Evolutionary conservation across 345 rosid species (phyloP), one percentile per base, ranked within the genome.

Genomic region (Moricandia moricandioides): DNA sequence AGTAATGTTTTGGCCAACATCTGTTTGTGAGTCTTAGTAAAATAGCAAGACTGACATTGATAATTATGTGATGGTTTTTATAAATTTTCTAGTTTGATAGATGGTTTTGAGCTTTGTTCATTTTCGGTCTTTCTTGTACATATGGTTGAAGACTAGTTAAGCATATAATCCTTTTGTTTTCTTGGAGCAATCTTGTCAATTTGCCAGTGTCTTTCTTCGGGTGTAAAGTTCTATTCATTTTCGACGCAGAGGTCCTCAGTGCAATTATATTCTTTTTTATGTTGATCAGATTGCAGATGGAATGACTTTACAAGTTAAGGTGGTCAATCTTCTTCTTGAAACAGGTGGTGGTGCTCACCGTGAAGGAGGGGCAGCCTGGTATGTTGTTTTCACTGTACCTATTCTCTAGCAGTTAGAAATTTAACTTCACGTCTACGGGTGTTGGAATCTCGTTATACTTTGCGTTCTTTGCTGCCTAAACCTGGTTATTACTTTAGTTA

Each of bases 211-310:
- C 27, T 43, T 69, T 51, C 37, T 27, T 45, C 0, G 4, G 35
- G 55, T 45, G 18, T 58, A 65, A 61, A 29, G n/a, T 45, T 71
- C 21, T 65, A 7, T 33, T 65, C 24, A 65, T 65, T 43, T 77
- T 61, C 18, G 9, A 33, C 30, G 2, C 18, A 33, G 18, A 57
- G 55, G 62, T 27, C 30, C 17, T 45, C 8, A 1, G 56, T 49
- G 56, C 26, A 27, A 35, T 33, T 55, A 59, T 71, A 49, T 49
- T 0, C 27, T 71, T 47, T 21, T 16, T 37, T 60, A 30, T 72
- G 21, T 45, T 74, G 71, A 62, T 83, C 89, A 95, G 99, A 89
- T 95, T 83, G 98, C 99, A 79, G 99, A 95, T 86, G 99, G 99
- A 78, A 95, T 95, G 99, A 90, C 97, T 31, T 60, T 95, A 79